Percentiles rank a stretch among this genome's conserved stretches.
phyloP scores from a whole-genome alignment of 352 stramenopile genomes.

The Pythium oligandrum region DNA sequence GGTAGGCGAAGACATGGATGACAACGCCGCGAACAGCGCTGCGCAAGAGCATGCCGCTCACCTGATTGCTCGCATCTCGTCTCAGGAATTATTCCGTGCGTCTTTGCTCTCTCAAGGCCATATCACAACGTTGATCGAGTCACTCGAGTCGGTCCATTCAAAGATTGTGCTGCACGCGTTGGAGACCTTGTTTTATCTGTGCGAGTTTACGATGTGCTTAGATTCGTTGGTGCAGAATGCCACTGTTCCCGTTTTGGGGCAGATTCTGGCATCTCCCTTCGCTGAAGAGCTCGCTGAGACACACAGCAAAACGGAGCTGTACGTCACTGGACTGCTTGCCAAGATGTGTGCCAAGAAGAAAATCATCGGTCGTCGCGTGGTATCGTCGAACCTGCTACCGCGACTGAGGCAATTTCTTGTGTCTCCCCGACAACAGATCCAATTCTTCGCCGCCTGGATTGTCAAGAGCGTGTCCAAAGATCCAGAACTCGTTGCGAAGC shows the following conservation, averaged over 20 bases:
- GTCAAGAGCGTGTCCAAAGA: constrained; percentile 62
- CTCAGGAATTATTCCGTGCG: constrained; percentile 43
- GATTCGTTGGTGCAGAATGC: constrained; percentile 68
- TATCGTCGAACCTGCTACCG: constrained; percentile 58
- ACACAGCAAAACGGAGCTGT: constrained; percentile 18
- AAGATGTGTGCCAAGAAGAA: constrained; percentile 28
- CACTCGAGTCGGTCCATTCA: constrained; percentile 65
- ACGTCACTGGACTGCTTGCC: constrained; percentile 25
- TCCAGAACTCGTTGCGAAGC: constrained; percentile 51
- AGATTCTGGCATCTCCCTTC: constrained; percentile 56
- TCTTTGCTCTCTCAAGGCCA: constrained; percentile 53
- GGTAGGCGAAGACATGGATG: constrained; percentile 4
- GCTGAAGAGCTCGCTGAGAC: constrained; percentile 8
- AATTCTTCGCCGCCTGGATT: constrained; percentile 49
- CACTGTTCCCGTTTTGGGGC: constrained; percentile 62
- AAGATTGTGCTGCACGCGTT: constrained; percentile 57
- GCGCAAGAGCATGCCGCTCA: constrained; percentile 55
- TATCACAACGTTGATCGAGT: constrained; percentile 57
- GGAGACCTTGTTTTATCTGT: constrained; percentile 51
- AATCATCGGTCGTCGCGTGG: constrained; percentile 22
- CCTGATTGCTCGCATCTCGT: constrained; percentile 47
- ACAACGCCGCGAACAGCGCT: constrained; percentile 5
- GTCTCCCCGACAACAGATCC: constrained; percentile 18
- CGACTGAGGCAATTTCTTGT: constrained; percentile 39
- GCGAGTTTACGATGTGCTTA: constrained; percentile 53